Base-by-base conservation (phyloP, 192 early-diverging fungal genomes). In the Gryganskiella cystojenkinii region DNA sequence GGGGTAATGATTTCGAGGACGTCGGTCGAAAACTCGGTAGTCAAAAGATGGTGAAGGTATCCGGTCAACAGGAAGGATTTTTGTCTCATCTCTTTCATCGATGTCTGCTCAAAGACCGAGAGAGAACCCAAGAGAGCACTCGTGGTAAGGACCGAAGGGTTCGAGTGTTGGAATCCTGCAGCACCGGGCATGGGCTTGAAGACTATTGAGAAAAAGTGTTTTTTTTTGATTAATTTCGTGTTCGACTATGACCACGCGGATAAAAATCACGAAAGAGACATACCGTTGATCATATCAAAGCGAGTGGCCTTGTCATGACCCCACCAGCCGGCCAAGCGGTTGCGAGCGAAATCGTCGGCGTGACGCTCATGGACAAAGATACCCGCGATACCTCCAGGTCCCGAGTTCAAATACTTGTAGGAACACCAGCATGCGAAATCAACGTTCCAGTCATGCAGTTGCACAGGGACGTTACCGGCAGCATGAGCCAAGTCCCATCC, bases 341-440 rank as follows among this genome's bases (percentile, higher is more conserved):
- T 56, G 20, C 90, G 82, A 20, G 81, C 75, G 42, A 82, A 71
- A 56, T 85, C 79, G 35, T 82, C 73, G n/a, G 86, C 87, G 66
- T 96, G 88, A 64, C 89, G 90, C 71, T 93, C 88, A 60, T 99
- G 95, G 8, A 99, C 89, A 81, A 96, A 99, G 9, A 93, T 88
- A 3, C 95, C 94, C 17, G 89, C 95, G 62, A 99, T 97, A 42
- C 93, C 93, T 43, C 98, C 98, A 0, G 98, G 95, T 3, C 98
- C 96, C n/a, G 95, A 89, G 74, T 99, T 99, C 49, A 99, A 82
- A 80, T 99, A 99, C 80, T 99, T 99, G 90, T 99, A 99, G 5
- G 96, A 92, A 86, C 96, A 99, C 97, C 97, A 98, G 72, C 91
- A 92, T 13, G 97, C 98, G 91, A 98, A 98, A 73, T 99, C 98